A percentile compares a stretch with the other conserved stretches of the same genome.
These are phyloP conservation scores for Dictyostelium firmibasis DNA, from an alignment of 78 protist species.

Conservation along the genomic window DNA sequence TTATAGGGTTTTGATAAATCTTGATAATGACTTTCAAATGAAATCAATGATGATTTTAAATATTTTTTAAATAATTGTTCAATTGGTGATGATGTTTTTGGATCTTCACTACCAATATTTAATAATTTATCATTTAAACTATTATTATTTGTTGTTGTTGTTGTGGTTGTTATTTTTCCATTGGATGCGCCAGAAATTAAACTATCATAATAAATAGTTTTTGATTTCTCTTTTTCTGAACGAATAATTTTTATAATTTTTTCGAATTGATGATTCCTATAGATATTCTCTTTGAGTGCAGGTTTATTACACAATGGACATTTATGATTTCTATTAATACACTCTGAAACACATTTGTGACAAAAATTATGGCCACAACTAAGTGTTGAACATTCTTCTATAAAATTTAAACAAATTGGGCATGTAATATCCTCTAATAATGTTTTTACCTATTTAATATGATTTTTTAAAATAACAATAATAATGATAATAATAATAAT, in stretches of 20 bases:
- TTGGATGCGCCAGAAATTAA: not conserved
- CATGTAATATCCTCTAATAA: slow-evolving; percentile 62
- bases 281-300: slow-evolving; percentile 24
- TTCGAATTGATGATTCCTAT: slow-evolving; percentile 65
- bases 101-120: not conserved
- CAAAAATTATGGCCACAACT: slow-evolving; percentile 80
- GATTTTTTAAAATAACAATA: too few relatives aligned
- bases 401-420: slow-evolving; percentile 70
- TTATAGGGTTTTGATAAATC: slow-evolving; percentile 5
- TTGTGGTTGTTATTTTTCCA: not conserved
- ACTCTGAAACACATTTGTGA: slow-evolving; percentile 51
- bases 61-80: slow-evolving; percentile 63
- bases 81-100: slow-evolving; percentile 26
- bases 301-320: slow-evolving; percentile 66
- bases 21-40: slow-evolving; percentile 45
- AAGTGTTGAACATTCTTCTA: slow-evolving; percentile 35
- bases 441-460: slow-evolving; percentile 3
- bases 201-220: slow-evolving; percentile 22
- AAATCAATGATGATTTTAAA: slow-evolving; percentile 36
- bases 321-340: slow-evolving; percentile 79
- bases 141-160: not conserved
- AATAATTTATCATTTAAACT: not conserved
- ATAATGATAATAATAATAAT: too few relatives aligned
- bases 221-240: slow-evolving; percentile 39
- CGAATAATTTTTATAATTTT: slow-evolving; percentile 44